Evolutionary conservation across 345 rosid species (phyloP).

Genomic region (Bruguiera sexangula): DNA sequence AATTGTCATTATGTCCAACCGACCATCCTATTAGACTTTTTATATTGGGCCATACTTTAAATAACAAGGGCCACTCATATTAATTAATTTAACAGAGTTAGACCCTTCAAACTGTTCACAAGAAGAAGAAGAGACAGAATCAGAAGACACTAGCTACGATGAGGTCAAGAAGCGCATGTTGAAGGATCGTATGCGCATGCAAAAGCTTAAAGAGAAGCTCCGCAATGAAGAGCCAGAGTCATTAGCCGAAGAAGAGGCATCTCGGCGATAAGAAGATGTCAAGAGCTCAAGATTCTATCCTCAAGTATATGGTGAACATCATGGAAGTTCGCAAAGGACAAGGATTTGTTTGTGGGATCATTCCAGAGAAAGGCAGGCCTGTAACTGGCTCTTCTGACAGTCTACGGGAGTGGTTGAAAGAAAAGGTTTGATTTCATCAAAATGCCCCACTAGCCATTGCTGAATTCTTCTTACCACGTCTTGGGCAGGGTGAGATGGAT

Average conservation of each 20-base stretch:
- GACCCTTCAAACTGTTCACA: background rate
- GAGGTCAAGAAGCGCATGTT: conserved; percentile 64
- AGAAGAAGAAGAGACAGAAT: conserved; percentile 9
- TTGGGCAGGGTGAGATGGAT: conserved; percentile 18
- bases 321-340: conserved; percentile 64
- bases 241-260: conserved; percentile 24
- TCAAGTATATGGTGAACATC: conserved; percentile 70
- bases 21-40: too few relatives aligned
- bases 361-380: conserved; percentile 67
- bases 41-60: too few relatives aligned
- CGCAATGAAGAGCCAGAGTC: conserved; percentile 12
- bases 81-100: too few relatives aligned
- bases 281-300: conserved; percentile 59
- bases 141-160: conserved; percentile 40
- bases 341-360: conserved; percentile 71
- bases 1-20: too few relatives aligned
- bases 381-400: conserved; percentile 68
- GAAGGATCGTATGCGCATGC: conserved; percentile 49
- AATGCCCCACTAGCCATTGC: conserved; percentile 44
- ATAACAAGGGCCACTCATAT: too few relatives aligned
- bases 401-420: conserved; percentile 71
- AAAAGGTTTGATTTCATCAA: conserved; percentile 47
- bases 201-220: conserved; percentile 37
- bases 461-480: conserved; percentile 22
- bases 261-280: conserved; percentile 51